Conservation (phyloP, 2,329 filamentous ascomycete species). For the Tympanopsis confertula region DNA sequence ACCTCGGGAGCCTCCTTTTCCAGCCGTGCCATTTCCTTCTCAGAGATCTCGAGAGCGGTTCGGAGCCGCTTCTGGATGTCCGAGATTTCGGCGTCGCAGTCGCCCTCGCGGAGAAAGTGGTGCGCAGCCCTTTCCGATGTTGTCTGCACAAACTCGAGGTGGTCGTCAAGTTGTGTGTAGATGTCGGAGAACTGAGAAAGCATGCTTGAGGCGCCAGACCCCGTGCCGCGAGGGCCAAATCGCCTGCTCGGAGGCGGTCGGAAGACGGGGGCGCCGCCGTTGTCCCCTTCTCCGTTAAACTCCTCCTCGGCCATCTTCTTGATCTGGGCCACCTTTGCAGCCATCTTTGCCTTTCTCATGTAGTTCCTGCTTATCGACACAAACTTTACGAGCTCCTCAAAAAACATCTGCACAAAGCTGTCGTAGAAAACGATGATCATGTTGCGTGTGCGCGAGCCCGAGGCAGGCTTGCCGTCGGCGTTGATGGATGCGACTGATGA, state of each 20-base stretch:
- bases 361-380: conserved; percentile 72
- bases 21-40: too few relatives aligned
- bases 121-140: conserved; percentile 81
- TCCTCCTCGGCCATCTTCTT: conserved; percentile 48
- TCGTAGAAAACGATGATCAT: conserved; percentile 91
- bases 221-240: background rate
- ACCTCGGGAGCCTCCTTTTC: too few relatives aligned
- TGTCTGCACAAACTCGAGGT: conserved; percentile 67
- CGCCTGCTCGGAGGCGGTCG: conserved; percentile 1
- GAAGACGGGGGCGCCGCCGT: conserved; percentile 7
- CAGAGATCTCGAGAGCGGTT: background rate
- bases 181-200: conserved; percentile 23
- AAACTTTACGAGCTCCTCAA: conserved; percentile 72
- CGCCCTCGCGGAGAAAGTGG: conserved; percentile 77
- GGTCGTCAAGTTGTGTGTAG: conserved; percentile 67
- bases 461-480: too few relatives aligned
- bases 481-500: background rate
- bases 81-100: conserved; percentile 66
- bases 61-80: conserved; percentile 54
- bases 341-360: conserved; percentile 80
- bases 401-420: conserved; percentile 69
- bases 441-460: conserved; percentile 43
- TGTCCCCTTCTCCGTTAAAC: conserved; percentile 21
- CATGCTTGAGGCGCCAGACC: background rate
- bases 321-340: conserved; percentile 59